Evolutionary conservation across 257 asterid species (phyloP).

Genomic region (Solanum etuberosum): DNA sequence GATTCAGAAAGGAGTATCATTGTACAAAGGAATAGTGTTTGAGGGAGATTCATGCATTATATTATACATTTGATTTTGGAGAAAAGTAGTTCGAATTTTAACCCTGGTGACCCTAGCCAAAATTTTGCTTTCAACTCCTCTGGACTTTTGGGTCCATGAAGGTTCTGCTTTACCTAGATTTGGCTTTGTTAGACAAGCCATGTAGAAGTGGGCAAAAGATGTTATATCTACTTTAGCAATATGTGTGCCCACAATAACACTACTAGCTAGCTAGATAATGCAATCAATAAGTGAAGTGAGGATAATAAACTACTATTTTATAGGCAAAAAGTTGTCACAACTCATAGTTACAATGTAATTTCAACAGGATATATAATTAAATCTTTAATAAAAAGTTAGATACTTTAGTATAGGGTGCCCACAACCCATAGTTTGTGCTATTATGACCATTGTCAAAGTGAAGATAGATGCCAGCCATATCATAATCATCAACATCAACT

Average conservation of each 20-base stretch:
- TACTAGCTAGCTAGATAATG: background rate
- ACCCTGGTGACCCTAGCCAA: background rate
- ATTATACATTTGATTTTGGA: background rate
- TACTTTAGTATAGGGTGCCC: background rate
- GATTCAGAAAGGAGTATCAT: background rate
- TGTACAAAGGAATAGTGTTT: background rate
- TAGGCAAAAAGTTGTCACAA: background rate
- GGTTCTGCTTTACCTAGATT: background rate
- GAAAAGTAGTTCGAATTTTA: background rate
- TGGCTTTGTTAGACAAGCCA: constrained; percentile 2
- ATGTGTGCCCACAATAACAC: background rate
- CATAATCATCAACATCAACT: background rate
- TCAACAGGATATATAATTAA: background rate
- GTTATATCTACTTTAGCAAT: background rate
- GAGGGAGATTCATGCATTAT: background rate
- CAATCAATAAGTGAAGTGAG: background rate
- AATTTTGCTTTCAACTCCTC: background rate
- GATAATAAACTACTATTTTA: background rate
- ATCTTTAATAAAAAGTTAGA: background rate
- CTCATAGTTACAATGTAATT: background rate
- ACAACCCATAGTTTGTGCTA: background rate
- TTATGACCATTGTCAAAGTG: background rate
- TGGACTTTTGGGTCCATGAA: background rate
- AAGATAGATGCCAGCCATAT: background rate
- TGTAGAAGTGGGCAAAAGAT: background rate